Evolutionary conservation across 2,329 filamentous ascomycete species (phyloP), one percentile per base, ranked within the genome.

Genomic region (Apiospora arundinis): DNA sequence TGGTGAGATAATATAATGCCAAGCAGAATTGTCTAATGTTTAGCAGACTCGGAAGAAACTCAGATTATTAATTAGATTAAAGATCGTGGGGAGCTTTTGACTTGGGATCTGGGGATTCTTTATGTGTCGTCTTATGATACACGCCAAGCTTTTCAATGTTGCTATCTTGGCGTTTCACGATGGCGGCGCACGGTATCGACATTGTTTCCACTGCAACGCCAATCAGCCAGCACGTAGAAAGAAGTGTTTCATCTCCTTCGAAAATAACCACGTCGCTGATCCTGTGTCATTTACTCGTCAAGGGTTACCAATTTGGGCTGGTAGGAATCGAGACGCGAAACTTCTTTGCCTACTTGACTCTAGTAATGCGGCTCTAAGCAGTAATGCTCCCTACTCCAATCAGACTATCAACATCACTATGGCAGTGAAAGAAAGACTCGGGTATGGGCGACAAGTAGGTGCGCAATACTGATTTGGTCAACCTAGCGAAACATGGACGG

Each of bases 141-240:
- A 23, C 65, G 67, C 69, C 73, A 70, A 52, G 56, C 71, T 45
- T 70, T 69, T 63, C 69, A 71, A 37, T 25, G 48, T 70, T 60
- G 52, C n/a, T 44, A 67, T 70, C 76, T 78, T 77, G 76, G 76
- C 75, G 77, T 78, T 78, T 78, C 76, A 77, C 68, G 70, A 28
- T 68, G 28, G 0, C 32, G 18, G 21, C 56, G 56, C 32, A 63
- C 56, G 56, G 56, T 63, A 63, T 63, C 32, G 28, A 63, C 56
- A 40, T 12, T 40, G 56, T 37, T 63, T 63, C 56, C 32, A 63
- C 28, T 40, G 32, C 56, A 28, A 28, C 11, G 9, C 56, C 32
- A 63, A 63, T 23, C 12, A 63, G 32, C 28, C 56, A 40, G 25
- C 9, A 14, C 7, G 16, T 32, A 32, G 14, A 40, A n/a, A 32